Conservation (phyloP, 2,329 filamentous ascomycete species). For the Meredithiella fracta region DNA sequence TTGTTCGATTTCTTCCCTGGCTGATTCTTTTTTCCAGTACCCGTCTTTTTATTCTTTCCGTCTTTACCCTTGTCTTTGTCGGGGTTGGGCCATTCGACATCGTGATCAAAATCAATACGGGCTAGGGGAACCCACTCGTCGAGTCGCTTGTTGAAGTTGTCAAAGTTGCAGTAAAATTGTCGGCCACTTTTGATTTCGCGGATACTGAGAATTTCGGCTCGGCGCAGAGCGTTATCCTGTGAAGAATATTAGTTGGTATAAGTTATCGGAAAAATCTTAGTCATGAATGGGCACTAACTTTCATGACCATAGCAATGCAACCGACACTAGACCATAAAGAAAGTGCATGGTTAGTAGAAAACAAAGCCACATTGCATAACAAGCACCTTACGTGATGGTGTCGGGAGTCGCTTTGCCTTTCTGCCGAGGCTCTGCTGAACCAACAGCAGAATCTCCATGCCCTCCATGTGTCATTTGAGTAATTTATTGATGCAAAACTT, state of each 20-base stretch:
- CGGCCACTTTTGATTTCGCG: conserved; percentile 75
- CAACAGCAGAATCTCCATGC: conserved; percentile 35
- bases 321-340: conserved; percentile 25
- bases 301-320: conserved; percentile 44
- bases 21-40: conserved; percentile 39
- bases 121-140: conserved; percentile 75
- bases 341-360: background rate
- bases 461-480: conserved; percentile 7
- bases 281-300: conserved; percentile 18
- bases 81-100: conserved; percentile 91
- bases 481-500: background rate
- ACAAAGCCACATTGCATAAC: background rate
- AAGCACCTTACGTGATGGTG: conserved; percentile 48
- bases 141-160: conserved; percentile 84
- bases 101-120: conserved; percentile 71
- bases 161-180: conserved; percentile 92
- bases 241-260: background rate
- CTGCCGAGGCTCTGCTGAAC: conserved; percentile 41
- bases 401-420: conserved; percentile 73
- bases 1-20: conserved; percentile 43
- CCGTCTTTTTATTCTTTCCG: conserved; percentile 54
- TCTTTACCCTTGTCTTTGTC: conserved; percentile 71
- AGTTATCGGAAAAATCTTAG: background rate
- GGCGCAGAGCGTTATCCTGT: conserved; percentile 62
- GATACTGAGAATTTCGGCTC: conserved; percentile 93